Conservation (phyloP, 2,329 filamentous ascomycete species). For the Epichloe brachyelytri region DNA sequence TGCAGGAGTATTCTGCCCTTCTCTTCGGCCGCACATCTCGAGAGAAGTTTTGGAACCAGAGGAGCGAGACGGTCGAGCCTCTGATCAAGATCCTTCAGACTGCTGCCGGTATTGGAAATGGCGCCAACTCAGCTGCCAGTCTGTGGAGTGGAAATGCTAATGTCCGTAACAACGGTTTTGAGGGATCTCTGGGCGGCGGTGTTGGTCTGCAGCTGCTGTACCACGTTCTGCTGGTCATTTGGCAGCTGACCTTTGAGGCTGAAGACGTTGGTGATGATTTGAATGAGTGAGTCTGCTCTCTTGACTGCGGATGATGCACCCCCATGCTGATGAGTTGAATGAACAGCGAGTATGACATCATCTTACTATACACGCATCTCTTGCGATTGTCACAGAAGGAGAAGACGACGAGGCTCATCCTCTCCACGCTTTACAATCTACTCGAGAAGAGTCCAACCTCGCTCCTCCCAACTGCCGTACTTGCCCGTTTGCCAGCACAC, state of each 20-base stretch:
- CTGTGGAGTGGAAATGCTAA: conserved; percentile 46
- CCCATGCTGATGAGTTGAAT: neutral
- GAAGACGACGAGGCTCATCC: conserved; percentile 85
- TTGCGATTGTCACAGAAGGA: conserved; percentile 90
- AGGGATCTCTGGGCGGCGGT: conserved; percentile 57
- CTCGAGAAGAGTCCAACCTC: conserved; percentile 57
- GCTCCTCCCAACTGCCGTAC: conserved; percentile 70
- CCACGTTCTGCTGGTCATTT: conserved; percentile 82
- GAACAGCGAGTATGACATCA: conserved; percentile 79
- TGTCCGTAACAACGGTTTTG: conserved; percentile 47
- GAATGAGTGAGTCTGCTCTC: conserved; percentile 54
- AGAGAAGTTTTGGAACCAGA: conserved; percentile 81
- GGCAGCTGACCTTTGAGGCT: conserved; percentile 94
- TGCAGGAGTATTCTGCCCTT: conserved; percentile 79
- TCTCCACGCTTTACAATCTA: conserved; percentile 83
- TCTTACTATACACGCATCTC: conserved; percentile 84
- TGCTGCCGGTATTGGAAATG: conserved; percentile 58
- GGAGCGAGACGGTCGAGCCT: conserved; percentile 71
- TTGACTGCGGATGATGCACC: neutral
- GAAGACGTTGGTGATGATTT: conserved; percentile 59
- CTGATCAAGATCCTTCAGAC: conserved; percentile 72
- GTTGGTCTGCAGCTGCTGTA: conserved; percentile 90
- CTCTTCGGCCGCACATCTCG: conserved; percentile 64
- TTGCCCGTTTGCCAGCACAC: conserved; percentile 65
- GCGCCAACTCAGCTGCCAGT: conserved; percentile 46